These are phyloP conservation scores for Tulasnella sp. DNA, from an alignment of 768 basidiomycete species.

Conservation along the genomic window DNA sequence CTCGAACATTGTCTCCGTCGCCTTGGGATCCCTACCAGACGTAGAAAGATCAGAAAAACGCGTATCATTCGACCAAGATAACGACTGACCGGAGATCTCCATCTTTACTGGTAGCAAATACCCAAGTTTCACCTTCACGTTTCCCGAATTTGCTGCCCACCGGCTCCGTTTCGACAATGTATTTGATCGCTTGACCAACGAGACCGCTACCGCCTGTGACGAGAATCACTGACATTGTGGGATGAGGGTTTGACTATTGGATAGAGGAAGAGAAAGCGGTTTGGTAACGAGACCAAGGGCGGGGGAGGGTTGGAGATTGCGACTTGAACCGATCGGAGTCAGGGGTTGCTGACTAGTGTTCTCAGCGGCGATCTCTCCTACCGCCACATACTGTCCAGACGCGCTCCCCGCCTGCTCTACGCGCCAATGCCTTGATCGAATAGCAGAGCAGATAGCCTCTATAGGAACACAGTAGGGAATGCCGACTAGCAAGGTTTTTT, in stretches of 20 bases:
- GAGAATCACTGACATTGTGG: conserved; percentile 51
- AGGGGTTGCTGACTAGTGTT: neutral
- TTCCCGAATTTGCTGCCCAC: conserved; percentile 76
- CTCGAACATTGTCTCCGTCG: conserved; percentile 71
- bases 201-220: conserved; percentile 85
- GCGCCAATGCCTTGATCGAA: too few species aligned
- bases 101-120: conserved; percentile 74
- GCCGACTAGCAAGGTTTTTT: too few species aligned
- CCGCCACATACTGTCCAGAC: too few species aligned
- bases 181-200: conserved; percentile 79
- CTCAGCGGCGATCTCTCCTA: neutral
- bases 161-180: conserved; percentile 72
- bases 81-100: conserved; percentile 70
- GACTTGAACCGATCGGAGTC: neutral
- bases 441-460: too few species aligned
- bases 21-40: conserved; percentile 56
- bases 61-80: neutral
- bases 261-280: neutral
- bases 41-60: neutral
- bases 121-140: conserved; percentile 72
- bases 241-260: neutral
- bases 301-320: neutral
- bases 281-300: neutral
- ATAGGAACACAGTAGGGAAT: too few species aligned
- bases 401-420: too few species aligned